These are phyloP conservation scores for Orbilia javanica DNA, from an alignment of 2,329 filamentous ascomycete species.

Conservation along the genomic window DNA sequence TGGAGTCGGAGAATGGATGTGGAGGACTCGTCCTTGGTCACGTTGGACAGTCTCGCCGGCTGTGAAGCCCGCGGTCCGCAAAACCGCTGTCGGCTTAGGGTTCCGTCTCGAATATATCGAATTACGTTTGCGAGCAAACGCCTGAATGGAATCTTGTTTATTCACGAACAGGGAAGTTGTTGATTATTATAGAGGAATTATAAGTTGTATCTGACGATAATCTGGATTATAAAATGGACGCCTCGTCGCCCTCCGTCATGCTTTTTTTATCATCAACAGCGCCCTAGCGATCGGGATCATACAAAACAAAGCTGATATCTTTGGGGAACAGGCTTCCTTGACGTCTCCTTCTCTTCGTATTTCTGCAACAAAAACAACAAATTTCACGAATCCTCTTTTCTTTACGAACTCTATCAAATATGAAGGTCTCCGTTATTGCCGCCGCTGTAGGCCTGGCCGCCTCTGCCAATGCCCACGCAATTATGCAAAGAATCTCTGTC, in stretches of 20 bases:
- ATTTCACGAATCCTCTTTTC: constrained; percentile 3
- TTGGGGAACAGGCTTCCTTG: constrained; percentile 43
- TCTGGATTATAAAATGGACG: constrained; percentile 49
- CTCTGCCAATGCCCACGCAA: constrained; percentile 51
- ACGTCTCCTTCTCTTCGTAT: constrained; percentile 25
- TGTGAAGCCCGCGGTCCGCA: constrained; percentile 47
- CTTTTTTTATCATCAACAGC: constrained; percentile 12
- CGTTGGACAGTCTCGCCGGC: constrained; percentile 25
- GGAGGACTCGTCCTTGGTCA: constrained; percentile 43
- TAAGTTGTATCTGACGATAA: neutral
- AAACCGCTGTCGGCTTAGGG: constrained; percentile 53
- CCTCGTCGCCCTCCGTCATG: neutral
- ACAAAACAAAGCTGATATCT: constrained; percentile 33
- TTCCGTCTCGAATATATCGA: constrained; percentile 56
- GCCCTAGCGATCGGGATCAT: constrained; percentile 44
- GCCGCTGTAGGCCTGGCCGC: constrained; percentile 51
- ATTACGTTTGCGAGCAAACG: constrained; percentile 4
- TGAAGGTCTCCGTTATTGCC: constrained; percentile 44
- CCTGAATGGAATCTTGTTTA: constrained; percentile 1
- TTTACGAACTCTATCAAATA: constrained; percentile 17
- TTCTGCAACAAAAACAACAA: constrained; percentile 54
- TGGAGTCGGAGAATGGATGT: constrained; percentile 44
- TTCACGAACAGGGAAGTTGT: constrained; percentile 21
- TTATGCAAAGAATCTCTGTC: constrained; percentile 66
- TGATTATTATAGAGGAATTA: constrained; percentile 31